Percentiles rank a stretch among this genome's conserved stretches.
phyloP scores from a whole-genome alignment of 805 yeast species.

The Yamadazyma nakazawae region DNA sequence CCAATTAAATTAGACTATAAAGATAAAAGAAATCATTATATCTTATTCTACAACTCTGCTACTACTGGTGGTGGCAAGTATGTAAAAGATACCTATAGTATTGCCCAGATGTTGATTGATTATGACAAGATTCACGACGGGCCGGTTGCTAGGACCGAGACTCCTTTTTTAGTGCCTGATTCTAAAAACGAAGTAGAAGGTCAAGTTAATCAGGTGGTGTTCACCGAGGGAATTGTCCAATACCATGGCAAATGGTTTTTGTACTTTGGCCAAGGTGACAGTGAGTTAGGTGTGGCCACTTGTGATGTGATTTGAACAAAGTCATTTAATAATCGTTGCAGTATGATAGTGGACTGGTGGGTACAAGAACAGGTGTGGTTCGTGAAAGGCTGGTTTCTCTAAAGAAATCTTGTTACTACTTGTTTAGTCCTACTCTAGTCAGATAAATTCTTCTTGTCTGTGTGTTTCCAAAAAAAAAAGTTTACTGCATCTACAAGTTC shows the following conservation, averaged over 20 bases:
- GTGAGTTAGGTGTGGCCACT: slow-evolving; percentile 42
- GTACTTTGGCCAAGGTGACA: slow-evolving; percentile 44
- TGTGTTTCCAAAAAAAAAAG: no score
- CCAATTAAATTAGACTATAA: slow-evolving; percentile 31
- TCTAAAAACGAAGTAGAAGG: slow-evolving; percentile 33
- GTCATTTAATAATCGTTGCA: no score
- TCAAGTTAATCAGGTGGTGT: slow-evolving; percentile 41
- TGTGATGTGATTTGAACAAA: slow-evolving; percentile 11
- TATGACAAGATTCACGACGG: slow-evolving; percentile 33
- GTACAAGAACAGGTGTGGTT: no score
- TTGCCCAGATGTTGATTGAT: slow-evolving; percentile 41
- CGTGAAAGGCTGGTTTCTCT: no score
- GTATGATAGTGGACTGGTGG: no score
- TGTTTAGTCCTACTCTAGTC: no score
- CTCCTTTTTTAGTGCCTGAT: slow-evolving; percentile 35
- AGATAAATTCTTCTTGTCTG: no score
- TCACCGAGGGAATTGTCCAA: slow-evolving; percentile 43
- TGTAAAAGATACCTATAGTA: slow-evolving; percentile 29
- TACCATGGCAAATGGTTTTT: slow-evolving; percentile 40
- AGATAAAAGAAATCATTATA: slow-evolving; percentile 28
- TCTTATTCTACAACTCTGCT: slow-evolving; percentile 37
- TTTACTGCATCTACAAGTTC: no score
- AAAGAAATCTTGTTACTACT: no score
- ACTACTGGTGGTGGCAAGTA: slow-evolving; percentile 35
- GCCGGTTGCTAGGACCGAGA: slow-evolving; percentile 37